Evolutionary conservation across 306 rosid genomes (phyloP), one percentile per base, ranked within the genome.

Genomic region (Cucurbita moschata): DNA sequence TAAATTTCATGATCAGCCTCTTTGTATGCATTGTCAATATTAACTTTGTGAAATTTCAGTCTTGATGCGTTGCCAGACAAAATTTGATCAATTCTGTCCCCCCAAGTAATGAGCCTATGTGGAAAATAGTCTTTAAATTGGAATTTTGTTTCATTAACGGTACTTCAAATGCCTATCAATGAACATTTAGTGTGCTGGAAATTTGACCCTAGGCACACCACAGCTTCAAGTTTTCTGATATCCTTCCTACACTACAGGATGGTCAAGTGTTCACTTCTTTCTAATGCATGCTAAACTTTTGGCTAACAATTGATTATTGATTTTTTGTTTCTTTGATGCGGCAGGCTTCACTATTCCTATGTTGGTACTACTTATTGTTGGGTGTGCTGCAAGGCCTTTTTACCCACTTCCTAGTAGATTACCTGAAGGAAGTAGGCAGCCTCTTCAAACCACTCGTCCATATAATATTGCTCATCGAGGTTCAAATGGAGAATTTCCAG

Each of bases 401-500:
- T 77, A 88, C 81, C 96, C 90, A 16, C 88, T 85, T 68, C 96
- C 96, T 53, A 77, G 88, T 55, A 79, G 84, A 77, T 30, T 3
- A 4, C 74, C 57, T n/a, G 35, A 43, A 73, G 81, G 74, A 69
- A 75, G 44, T 49, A 79, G 83, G 56, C 71, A 76, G 74, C 92
- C 92, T 71, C 82, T 90, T 10, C 92, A 92, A 78, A 88, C 92
- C 54, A 87, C 63, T 74, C 89, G 90, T 43, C 96, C 98, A 6
- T 90, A 80, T 78, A 92, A 90, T 72, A 18, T 90, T 67, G 98
- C 98, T 7, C 98, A 92, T 78, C 86, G 98, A n/a, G 98, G 98
- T 76, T 86, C 98, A 26, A 90, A 90, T 54, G 98, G 98, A 77
- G 98, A 90, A 82, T 7, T 92, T 79, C 98, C 98, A 12, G 98